Evolutionary conservation across 1,139 yeast genomes (phyloP), one percentile per base, ranked within the genome.

Genomic region (Wickerhamiella pararugosa): DNA sequence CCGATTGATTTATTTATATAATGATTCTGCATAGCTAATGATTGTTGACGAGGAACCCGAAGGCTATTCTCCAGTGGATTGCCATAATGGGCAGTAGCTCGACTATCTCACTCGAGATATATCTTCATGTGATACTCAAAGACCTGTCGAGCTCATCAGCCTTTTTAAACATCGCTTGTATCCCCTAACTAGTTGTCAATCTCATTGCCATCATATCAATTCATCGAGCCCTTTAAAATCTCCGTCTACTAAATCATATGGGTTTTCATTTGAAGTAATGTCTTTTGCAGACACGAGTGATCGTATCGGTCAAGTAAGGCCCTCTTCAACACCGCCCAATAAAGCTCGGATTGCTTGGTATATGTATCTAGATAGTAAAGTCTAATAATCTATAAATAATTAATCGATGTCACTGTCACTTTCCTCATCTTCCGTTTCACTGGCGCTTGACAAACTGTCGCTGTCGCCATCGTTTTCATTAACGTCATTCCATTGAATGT

Each of bases 401-500:
- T 29, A 29, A 29, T 29, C 31, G 31, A 9, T n/a, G n/a, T 29
- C 31, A 9, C n/a, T n/a, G 31, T 29, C 31, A n/a, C 31, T 29
- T 9, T n/a, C n/a, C n/a, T 29, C 31, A n/a, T 29, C 31, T n/a
- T 29, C 31, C n/a, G n/a, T n/a, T 9, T 28, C 37, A 7, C 28
- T 27, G 21, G 25, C 37, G 30, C 34, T 32, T 10, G 34, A 29
- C 30, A 28, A 25, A 36, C 41, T 41, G 25, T 37, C 44, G 29
- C 44, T 41, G 30, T 37, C 44, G 10, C 32, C 7, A 32, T 38
- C 41, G 11, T 41, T 41, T 29, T 37, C 39, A n/a, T 30, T 30
- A 11, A 29, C 38, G 8, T 37, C 40, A 30, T 37, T 35, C 41
- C 98, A 90, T 54, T 86, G 93, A 28, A 86, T 75, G 57, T 79